Evolutionary conservation across 352 stramenopile genomes (phyloP).

Genomic region (Globisporangium carolinianum): DNA sequence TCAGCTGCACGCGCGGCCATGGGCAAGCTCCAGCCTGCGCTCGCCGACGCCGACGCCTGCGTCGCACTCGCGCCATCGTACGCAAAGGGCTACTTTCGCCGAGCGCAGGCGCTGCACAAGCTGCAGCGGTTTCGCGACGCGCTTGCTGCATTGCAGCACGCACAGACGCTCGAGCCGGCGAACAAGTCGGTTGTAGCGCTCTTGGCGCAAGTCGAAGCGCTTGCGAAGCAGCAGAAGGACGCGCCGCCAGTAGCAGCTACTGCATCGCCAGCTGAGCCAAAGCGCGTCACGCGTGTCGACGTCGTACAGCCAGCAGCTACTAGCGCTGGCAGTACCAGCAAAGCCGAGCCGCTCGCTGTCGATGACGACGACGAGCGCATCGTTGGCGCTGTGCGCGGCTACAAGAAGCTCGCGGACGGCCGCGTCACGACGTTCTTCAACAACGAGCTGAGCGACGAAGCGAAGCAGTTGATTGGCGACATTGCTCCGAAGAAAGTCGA

Average conservation of each 20-base stretch:
- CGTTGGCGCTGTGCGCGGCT: constrained; percentile 78
- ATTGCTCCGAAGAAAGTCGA: constrained; percentile 86
- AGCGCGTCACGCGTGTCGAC: constrained; percentile 57
- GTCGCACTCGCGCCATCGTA: constrained; percentile 51
- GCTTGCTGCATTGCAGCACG: constrained; percentile 48
- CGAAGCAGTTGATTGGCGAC: constrained; percentile 97
- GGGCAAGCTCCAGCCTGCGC: constrained; percentile 55
- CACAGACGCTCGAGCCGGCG: constrained; percentile 52
- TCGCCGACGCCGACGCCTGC: constrained; percentile 67
- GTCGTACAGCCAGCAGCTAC: constrained; percentile 18
- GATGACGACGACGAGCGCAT: constrained; percentile 69
- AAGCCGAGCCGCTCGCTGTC: constrained; percentile 12
- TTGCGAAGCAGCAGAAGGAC: constrained; percentile 57
- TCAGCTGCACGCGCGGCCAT: constrained; percentile 80
- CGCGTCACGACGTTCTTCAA: constrained; percentile 99
- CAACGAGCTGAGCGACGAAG: constrained; percentile 96
- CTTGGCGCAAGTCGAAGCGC: constrained; percentile 45
- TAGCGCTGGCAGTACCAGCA: constrained; percentile 1
- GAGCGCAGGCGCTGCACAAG: constrained; percentile 69
- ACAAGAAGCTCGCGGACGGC: constrained; percentile 96
- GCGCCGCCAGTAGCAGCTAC: constrained; percentile 14
- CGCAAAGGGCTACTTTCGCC: constrained; percentile 81
- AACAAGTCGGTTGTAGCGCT: constrained; percentile 74
- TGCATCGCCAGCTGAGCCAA: constrained; percentile 14
- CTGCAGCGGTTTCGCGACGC: constrained; percentile 68